Evolutionary conservation across 768 basidiomycete genomes (phyloP).

Genomic region (Mycena vitilis): DNA sequence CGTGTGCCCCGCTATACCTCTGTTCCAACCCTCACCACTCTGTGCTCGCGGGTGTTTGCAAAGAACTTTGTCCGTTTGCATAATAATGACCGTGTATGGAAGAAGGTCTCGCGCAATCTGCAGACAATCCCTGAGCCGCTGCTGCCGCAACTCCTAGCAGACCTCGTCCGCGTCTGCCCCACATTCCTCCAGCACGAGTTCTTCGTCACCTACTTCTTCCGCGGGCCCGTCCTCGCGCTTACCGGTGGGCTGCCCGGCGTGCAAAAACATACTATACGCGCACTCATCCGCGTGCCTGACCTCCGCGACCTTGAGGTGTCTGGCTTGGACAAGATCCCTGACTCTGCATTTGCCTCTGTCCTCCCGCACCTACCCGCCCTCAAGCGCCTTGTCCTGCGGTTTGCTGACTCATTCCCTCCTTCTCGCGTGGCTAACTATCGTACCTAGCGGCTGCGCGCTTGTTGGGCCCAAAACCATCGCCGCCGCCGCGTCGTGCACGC

Average conservation of each 20-base stretch:
- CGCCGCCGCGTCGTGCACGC: slow-evolving; percentile 53
- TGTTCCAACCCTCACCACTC: slow-evolving; percentile 58
- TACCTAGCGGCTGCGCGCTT: slow-evolving; percentile 67
- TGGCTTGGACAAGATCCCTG: slow-evolving; percentile 64
- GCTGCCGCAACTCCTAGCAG: slow-evolving; percentile 61
- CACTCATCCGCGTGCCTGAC: slow-evolving; percentile 51
- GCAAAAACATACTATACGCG: slow-evolving; percentile 59
- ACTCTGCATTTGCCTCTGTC: slow-evolving; percentile 63
- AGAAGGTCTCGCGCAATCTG: slow-evolving; percentile 52
- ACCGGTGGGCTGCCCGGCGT: slow-evolving; percentile 65
- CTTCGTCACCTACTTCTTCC: slow-evolving; percentile 71
- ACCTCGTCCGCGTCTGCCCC: slow-evolving; percentile 62
- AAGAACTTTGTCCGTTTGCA: slow-evolving; percentile 55
- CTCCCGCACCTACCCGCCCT: slow-evolving; percentile 58
- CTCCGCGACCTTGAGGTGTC: slow-evolving; percentile 63
- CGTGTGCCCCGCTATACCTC: slow-evolving; percentile 49
- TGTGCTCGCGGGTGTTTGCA: slow-evolving; percentile 67
- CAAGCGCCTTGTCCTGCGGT: slow-evolving; percentile 67
- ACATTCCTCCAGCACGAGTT: slow-evolving; percentile 64
- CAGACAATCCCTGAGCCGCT: slow-evolving; percentile 63
- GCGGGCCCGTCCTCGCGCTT: slow-evolving; percentile 62
- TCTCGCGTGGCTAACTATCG: slow-evolving; percentile 22
- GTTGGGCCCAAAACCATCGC: slow-evolving; percentile 62
- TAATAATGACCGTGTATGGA: slow-evolving; percentile 53
- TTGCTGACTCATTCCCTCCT: slow-evolving; percentile 26